Evolutionary conservation across 257 asterid species (phyloP), one percentile per base, ranked within the genome.

Genomic region (Penstemon newberryi): DNA sequence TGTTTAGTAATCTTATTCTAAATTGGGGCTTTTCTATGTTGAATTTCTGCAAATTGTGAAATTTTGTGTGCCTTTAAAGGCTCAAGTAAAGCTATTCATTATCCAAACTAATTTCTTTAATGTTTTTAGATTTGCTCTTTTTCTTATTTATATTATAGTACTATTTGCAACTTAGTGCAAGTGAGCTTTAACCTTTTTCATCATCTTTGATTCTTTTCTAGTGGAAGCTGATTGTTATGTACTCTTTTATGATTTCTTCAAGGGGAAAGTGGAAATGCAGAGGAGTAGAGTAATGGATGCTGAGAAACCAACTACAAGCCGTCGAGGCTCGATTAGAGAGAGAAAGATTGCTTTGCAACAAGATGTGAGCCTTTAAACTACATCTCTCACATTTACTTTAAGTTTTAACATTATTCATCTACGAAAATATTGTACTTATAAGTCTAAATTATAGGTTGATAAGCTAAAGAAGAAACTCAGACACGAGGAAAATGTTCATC

Each of bases 401-500:
- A 5, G 5, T 9, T 36, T 38, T 66, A 19, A 25, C 18, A 9
- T 39, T 38, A 13, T 13, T 46, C 38, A 5, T 67, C 36, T 53
- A 8, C 9, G 15, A 25, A 37, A 41, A 15, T 15, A 15, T 43
- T 71, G 45, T 56, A 25, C 9, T 56, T 57, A 19, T 43, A 11
- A 15, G 42, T 10, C 9, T 74, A 41, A 43, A 12, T 11, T 54
- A 33, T 60, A 93, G 99, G 96, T 93, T 76, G 97, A 90, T 74
- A 86, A 84, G 85, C 81, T 93, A 8, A 93, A 93, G 89, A 89
- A 80, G 88, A 85, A 80, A 72, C 92, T 93, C 44, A 81, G 89
- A 59, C 96, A 90, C 40, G 99, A 93, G 72, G 97, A 93, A 67
- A 88, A 89, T 80, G 92, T 93, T 55, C 99, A 90, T 71, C 80